Evolutionary conservation across 768 basidiomycete genomes (phyloP).

Genomic region (Kwoniella newhampshirensis): DNA sequence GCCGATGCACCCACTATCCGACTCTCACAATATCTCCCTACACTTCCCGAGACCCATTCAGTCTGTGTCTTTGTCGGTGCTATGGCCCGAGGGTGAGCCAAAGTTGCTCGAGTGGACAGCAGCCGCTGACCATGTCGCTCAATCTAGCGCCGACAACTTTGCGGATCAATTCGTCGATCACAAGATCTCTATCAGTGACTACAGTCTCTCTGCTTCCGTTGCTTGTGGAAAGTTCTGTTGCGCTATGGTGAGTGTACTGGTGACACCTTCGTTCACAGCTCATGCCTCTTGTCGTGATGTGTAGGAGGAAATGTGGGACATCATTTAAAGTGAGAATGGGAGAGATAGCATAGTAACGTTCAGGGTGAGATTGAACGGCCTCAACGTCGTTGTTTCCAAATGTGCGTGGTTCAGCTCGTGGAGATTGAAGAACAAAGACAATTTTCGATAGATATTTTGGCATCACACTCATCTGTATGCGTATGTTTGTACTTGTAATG

Average conservation of each 20-base stretch:
- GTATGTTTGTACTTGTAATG: slow-evolving; percentile 11
- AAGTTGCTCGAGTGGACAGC: neutral
- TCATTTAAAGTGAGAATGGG: slow-evolving; percentile 61
- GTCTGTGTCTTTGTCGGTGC: slow-evolving; percentile 96
- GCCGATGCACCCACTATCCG: slow-evolving; percentile 81
- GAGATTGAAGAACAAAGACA: neutral
- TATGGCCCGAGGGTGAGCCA: slow-evolving; percentile 78
- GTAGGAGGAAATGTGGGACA: slow-evolving; percentile 94
- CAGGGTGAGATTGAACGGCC: slow-evolving; percentile 5
- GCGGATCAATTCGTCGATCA: slow-evolving; percentile 92
- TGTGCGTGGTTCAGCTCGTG: neutral
- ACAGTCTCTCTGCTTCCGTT: slow-evolving; percentile 80
- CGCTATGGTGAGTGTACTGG: slow-evolving; percentile 39
- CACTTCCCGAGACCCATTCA: slow-evolving; percentile 80
- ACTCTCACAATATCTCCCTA: slow-evolving; percentile 78
- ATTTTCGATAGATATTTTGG: neutral
- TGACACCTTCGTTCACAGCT: neutral
- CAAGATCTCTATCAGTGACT: slow-evolving; percentile 95
- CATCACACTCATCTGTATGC: slow-evolving; percentile 26
- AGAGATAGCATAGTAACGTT: neutral
- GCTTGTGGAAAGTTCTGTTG: slow-evolving; percentile 89
- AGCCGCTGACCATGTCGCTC: neutral
- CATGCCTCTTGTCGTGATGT: slow-evolving; percentile 61
- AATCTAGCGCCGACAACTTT: slow-evolving; percentile 86
- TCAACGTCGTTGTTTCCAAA: slow-evolving; percentile 10